Evolutionary conservation across 2,329 filamentous ascomycete species (phyloP).

Genomic region (Claviceps pazoutovae): DNA sequence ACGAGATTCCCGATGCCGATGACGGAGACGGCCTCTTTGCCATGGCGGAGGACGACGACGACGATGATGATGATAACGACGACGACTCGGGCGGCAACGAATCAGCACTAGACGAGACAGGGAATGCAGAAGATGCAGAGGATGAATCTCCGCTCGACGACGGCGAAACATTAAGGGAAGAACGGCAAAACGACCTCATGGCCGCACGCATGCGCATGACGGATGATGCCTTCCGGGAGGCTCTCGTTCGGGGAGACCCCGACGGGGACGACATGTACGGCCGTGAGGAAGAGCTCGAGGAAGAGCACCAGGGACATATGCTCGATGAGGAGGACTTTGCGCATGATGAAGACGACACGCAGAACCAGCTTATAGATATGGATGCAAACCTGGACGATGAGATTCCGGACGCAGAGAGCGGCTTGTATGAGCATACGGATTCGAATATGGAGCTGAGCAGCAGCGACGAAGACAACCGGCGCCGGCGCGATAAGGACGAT

Average conservation of each 20-base stretch:
- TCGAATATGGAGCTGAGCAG: conserved; percentile 50
- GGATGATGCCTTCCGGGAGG: conserved; percentile 49
- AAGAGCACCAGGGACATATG: conserved; percentile 43
- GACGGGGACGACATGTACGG: conserved; percentile 37
- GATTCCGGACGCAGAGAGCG: conserved; percentile 50
- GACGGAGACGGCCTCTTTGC: conserved; percentile 32
- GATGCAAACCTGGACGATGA: conserved; percentile 59
- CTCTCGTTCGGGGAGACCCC: conserved; percentile 36
- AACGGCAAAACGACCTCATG: conserved; percentile 35
- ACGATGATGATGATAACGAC: conserved; percentile 24
- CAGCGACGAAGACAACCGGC: conserved; percentile 22
- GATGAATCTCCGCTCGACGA: conserved; percentile 27
- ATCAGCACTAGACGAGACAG: conserved; percentile 6
- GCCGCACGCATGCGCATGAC: conserved; percentile 37
- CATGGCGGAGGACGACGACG: conserved; percentile 30
- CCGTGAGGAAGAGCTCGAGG: conserved; percentile 38
- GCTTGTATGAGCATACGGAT: conserved; percentile 65
- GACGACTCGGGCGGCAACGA: conserved; percentile 20
- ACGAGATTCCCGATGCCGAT: conserved; percentile 56
- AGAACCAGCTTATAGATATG: conserved; percentile 33
- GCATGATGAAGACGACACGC: conserved; percentile 17
- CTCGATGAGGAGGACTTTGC: conserved; percentile 49
- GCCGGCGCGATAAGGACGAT: conserved; percentile 10
- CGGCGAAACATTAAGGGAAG: conserved; percentile 26
- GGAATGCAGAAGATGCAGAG: conserved; percentile 23